Evolutionary conservation across 2,329 filamentous ascomycete genomes (phyloP), one percentile per base, ranked within the genome.

Genomic region (Claviceps arundinis): DNA sequence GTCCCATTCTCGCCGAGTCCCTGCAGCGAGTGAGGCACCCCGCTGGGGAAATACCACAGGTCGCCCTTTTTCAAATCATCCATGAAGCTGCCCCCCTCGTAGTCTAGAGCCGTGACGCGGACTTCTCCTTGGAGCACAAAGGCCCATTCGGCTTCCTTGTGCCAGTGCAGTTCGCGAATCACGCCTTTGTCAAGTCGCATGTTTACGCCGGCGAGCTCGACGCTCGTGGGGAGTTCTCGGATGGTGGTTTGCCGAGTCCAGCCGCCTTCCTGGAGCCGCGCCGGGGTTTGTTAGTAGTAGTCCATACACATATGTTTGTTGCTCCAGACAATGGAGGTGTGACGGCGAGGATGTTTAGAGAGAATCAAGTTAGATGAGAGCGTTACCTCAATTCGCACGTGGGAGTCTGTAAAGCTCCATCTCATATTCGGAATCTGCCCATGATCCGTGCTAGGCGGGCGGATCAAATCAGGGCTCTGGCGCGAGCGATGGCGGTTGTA

Each of bases 41-140:
- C 86, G 11, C 81, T 80, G 22, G 86, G 86, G 68, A 90, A 90
- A 61, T 87, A 90, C 85, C 85, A 90, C 6, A 90, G 65, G 58
- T 90, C 87, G 4, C 87, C 87, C 61, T 85, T 82, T 61, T 81
- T 76, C 22, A 90, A 68, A 61, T 90, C 86, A 57, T 89, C 86
- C 55, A 89, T 78, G 64, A 88, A 89, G 56, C 80, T 86, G 55
- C 85, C 80, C 9, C 86, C 86, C 55, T 90, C 82, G 43, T 83
- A 80, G 65, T 89, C 84, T 17, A 89, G 74, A 1, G 81, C 85
- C 0, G 84, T 87, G 49, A 89, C 77, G 50, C 85, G 80, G 19
- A 86, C 83, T 54, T 76, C 74, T 49, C 85, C 85, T 52, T 84
- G 78, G 0, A 89, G 75, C 2, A 89, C 81, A 56, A 85, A 88